Base-by-base conservation (phyloP, 805 yeast genomes). In the Starmerella gropengiesseri region DNA sequence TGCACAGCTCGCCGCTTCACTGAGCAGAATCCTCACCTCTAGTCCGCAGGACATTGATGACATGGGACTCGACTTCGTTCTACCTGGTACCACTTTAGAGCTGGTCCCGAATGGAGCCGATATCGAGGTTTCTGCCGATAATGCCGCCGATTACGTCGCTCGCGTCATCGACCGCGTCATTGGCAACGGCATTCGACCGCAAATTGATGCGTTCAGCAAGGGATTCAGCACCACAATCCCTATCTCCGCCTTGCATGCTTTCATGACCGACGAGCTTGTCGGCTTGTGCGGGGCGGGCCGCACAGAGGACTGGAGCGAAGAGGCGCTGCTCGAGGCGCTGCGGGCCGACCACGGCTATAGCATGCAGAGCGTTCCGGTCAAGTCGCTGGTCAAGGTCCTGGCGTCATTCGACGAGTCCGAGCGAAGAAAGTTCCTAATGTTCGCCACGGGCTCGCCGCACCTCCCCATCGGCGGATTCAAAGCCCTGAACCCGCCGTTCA, bases 401-500 rank as follows among this genome's bases (percentile, higher is more conserved):
- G 57, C 73, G 3, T 64, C 65, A 6, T 79, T 86, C 48, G 56
- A 61, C 23, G 51, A 53, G 2, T 58, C 62, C 1, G 81, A 85
- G 48, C 75, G 81, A 47, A 68, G 96, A 28, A 62, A 69, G 26
- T 89, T 89, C 55, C 62, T 86, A 35, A 94, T 84, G 59, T 89
- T 89, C 59, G 65, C 87, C 47, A 89, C 97, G 0, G 97, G 97
- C 0, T 77, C 95, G 1, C 95, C 97, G 6, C 83, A 78, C 49
- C 62, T 91, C 37, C 98, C 98, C 1, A 73, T 85, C 55, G 97
- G 97, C 1, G 97, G 97, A 0, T 89, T 89, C 65, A 80, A 79
- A 53, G 73, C 81, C 0, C 65, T 89, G 43, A 70, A 72, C 34
- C 98, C 98, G 0, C 79, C 73, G 41, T 70, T 89, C 36, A 89